Evolutionary conservation across 495 filamentous ascomycete species (phyloP), one percentile per base, ranked within the genome.

Genomic region (Margaritispora aquatica): DNA sequence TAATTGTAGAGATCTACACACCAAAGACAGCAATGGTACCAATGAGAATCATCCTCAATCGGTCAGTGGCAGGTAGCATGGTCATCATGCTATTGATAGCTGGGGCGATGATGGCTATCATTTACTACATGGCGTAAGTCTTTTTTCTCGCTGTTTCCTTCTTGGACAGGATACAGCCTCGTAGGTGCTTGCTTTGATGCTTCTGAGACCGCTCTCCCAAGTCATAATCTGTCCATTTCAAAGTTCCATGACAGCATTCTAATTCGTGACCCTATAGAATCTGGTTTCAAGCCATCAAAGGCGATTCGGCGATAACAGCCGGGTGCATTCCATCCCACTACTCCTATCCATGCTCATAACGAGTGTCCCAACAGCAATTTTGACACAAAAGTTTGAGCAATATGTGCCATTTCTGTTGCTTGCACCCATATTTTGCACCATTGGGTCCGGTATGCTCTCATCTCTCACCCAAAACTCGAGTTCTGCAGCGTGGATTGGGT

Each of bases 321-420:
- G 88, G 88, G 13, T 83, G 90, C 62, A 80, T 65, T 86, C 80
- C 51, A 73, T 92, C 10, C 88, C 89, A 0, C 71, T 86, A 4
- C 54, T 89, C 7, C 70, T 78, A 49, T 80, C 80, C 7, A 76
- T 90, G 2, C 20, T 84, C 0, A 68, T 78, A 1, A 86, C 89
- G 10, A 64, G 68, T 1, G 59, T 82, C 21, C 74, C 87, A 64
- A 79, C 79, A 8, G 63, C 69, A 0, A 34, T 56, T 13, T 23
- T 59, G 5, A 59, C 59, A 19, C 51, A 58, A 24, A 57, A 52
- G 26, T 59, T 83, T 26, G 86, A 87, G 10, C 88, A 90, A 72
- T 89, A 88, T 68, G 79, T 81, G 0, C 88, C 87, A 0, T 84
- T 82, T 57, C 82, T 89, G 73, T 74, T 85, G 56, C 58, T 72